Percentiles rank a stretch among this genome's conserved stretches.
Evolutionary conservation across 2,329 filamentous ascomycete genomes (phyloP).

Genomic region (Epichloe glyceriae): DNA sequence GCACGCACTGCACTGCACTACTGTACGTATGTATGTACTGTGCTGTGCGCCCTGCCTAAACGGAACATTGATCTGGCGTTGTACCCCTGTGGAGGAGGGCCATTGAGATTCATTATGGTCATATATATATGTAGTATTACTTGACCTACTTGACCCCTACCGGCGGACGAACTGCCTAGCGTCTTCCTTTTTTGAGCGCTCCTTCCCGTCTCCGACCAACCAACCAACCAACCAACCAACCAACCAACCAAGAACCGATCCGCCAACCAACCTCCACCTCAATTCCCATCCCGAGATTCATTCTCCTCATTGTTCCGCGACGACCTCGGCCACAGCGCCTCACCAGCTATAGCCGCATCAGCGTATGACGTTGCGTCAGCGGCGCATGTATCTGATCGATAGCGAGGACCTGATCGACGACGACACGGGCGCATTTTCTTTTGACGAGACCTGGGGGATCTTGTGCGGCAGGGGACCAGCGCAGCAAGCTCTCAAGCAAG

Average conservation of each 20-base stretch:
- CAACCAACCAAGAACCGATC: neutral
- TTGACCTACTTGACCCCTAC: too few relatives aligned
- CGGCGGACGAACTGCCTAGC: too few relatives aligned
- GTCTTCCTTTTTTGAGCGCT: neutral
- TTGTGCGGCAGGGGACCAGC: neutral
- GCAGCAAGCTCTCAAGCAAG: neutral
- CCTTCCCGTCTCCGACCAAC: neutral
- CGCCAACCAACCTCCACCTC: neutral
- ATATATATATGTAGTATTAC: too few relatives aligned
- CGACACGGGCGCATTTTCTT: neutral
- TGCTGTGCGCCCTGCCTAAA: too few relatives aligned
- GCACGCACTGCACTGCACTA: too few relatives aligned
- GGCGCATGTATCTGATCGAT: neutral
- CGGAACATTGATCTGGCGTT: too few relatives aligned
- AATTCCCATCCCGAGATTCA: neutral
- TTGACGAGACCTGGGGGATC: neutral
- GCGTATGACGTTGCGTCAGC: neutral
- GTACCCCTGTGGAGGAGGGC: too few relatives aligned
- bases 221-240: neutral
- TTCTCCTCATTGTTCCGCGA: neutral
- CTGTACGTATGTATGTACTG: too few relatives aligned
- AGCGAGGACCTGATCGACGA: neutral
- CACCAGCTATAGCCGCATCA: neutral
- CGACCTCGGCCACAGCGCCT: neutral
- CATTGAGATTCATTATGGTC: too few relatives aligned